phyloP scores from a whole-genome alignment of 2,329 filamentous ascomycete genomes.

The Claviceps sp. region DNA sequence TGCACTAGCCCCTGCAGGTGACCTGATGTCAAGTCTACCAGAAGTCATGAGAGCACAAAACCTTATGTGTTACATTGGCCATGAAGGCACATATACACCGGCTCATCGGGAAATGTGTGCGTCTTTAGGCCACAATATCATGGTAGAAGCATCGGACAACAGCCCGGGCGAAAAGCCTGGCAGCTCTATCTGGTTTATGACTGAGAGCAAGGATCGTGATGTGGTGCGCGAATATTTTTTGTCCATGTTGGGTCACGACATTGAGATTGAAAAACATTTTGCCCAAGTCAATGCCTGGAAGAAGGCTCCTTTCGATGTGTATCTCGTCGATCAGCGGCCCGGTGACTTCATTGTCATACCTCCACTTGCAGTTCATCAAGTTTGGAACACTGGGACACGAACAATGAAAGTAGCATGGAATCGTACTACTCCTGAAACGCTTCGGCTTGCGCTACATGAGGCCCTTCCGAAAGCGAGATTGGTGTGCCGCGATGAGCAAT shows the following conservation, averaged over 20 bases:
- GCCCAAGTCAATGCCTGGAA: slow-evolving; percentile 94
- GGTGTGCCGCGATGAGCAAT: slow-evolving; percentile 94
- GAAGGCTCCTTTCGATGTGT: slow-evolving; percentile 83
- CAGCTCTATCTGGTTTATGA: slow-evolving; percentile 98
- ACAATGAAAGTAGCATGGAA: slow-evolving; percentile 99
- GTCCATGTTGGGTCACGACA: slow-evolving; percentile 85
- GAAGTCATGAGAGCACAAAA: slow-evolving; percentile 84
- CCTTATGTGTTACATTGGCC: slow-evolving; percentile 95
- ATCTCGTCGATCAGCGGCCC: slow-evolving; percentile 77
- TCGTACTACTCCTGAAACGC: slow-evolving; percentile 79
- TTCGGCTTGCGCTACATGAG: slow-evolving; percentile 75
- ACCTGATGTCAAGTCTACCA: slow-evolving; percentile 88
- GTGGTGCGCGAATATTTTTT: slow-evolving; percentile 88
- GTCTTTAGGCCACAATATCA: slow-evolving; percentile 90
- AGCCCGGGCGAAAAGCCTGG: slow-evolving; percentile 67
- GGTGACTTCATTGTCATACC: slow-evolving; percentile 93
- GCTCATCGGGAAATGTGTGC: slow-evolving; percentile 97
- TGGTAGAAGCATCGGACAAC: slow-evolving; percentile 77
- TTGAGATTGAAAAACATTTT: slow-evolving; percentile 94
- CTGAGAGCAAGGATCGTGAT: slow-evolving; percentile 81
- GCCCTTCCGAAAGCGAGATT: slow-evolving; percentile 78
- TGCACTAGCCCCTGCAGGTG: slow-evolving; percentile 62
- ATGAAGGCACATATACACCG: slow-evolving; percentile 93
- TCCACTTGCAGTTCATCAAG: slow-evolving; percentile 86
- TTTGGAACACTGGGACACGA: slow-evolving; percentile 92